Evolutionary conservation across 2,329 filamentous ascomycete genomes (phyloP), one percentile per base, ranked within the genome.

Genomic region (Claviceps sp.): DNA sequence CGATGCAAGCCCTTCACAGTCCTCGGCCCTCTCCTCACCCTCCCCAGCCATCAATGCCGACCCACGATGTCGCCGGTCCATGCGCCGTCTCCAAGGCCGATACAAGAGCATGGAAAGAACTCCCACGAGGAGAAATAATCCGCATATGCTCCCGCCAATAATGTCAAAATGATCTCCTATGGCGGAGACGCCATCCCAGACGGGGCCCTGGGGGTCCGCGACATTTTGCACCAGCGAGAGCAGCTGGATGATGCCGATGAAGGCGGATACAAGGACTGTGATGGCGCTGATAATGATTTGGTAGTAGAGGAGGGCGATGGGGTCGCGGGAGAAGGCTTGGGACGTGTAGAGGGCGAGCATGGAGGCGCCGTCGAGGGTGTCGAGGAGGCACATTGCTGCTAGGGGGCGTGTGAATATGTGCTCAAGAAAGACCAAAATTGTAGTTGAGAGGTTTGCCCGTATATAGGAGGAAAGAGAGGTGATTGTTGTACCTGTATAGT

Each of bases 341-440:
- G 84, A 86, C 0, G 90, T 89, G 68, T 98, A 97, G 1, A 97
- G 74, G 0, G 85, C 83, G 80, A 95, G 90, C 90, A 97, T 97
- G 20, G 96, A 75, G 1, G 91, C 91, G 23, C 91, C 91, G 60
- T 97, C 93, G 0, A 83, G 85, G 0, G 90, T 96, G 67, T 97
- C 93, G 5, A 97, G 73, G 22, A 97, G 76, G 65, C 90, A 96
- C 93, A 98, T 97, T 53, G 88, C 93, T 1, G 86, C 88, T 84
- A 47, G 5, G 43, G 22, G 14, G 16, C 6, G 14, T 39, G 13
- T 26, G n/a, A 42, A 34, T 34, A 34, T 34, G 3, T 1, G 9
- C 29, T 34, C 29, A 11, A 34, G 29, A 11, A 34, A 4, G 29
- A 11, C 9, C 2, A 7, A 11, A 11, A 29, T 8, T 8, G 8